A percentile compares a stretch with the other conserved stretches of the same genome.
phyloP scores from a whole-genome alignment of 352 stramenopile species.

The Globisporangium yorkense region DNA sequence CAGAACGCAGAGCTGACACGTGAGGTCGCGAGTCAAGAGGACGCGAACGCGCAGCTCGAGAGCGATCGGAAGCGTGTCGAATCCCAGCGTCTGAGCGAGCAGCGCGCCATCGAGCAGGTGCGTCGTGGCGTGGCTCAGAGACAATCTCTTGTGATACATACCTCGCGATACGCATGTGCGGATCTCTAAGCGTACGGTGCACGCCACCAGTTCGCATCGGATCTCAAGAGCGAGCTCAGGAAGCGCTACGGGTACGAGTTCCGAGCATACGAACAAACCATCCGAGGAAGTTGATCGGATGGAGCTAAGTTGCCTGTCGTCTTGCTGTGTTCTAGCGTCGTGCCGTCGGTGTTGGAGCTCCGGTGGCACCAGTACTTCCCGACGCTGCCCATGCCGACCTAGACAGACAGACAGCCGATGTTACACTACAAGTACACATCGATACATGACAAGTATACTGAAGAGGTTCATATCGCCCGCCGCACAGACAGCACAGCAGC shows the following conservation, averaged over 20 bases:
- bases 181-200: neutral
- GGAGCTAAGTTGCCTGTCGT: too few relatives aligned
- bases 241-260: slow-evolving; percentile 51
- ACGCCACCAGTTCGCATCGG: slow-evolving; percentile 31
- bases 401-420: too few relatives aligned
- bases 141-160: neutral
- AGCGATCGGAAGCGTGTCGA: slow-evolving; percentile 1
- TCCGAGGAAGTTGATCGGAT: too few relatives aligned
- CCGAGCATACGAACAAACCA: neutral
- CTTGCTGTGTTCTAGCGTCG: slow-evolving; percentile 23
- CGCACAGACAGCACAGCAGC: neutral
- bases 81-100: slow-evolving; percentile 1
- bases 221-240: slow-evolving; percentile 42
- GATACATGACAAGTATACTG: neutral
- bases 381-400: neutral
- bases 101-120: slow-evolving; percentile 11
- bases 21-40: slow-evolving; percentile 12
- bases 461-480: neutral
- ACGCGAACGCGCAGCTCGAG: slow-evolving; percentile 11
- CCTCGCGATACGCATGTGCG: neutral
- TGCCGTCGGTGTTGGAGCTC: slow-evolving; percentile 40
- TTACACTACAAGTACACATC: too few relatives aligned
- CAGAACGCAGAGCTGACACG: slow-evolving; percentile 21
- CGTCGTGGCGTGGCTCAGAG: neutral
- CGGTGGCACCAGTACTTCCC: slow-evolving; percentile 58